Base-by-base conservation (phyloP, 768 basidiomycete species). In the Pisolithus microcarpus region DNA sequence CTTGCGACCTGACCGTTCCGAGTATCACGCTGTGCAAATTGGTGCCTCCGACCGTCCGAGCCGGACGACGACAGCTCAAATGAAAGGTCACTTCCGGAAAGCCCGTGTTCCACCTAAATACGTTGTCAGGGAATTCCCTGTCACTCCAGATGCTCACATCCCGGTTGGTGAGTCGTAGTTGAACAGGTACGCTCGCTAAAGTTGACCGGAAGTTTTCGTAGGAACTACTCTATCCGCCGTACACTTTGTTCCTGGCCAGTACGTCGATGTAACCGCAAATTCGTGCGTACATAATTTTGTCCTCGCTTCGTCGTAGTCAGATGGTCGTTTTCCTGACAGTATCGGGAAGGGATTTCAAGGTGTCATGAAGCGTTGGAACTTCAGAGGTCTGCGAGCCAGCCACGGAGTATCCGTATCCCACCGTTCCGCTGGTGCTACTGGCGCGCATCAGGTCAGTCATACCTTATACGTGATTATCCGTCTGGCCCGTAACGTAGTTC, bases 261-360 rank as follows among this genome's bases (percentile, higher is more conserved):
- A 77, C 62, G 91, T 98, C 11, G 95, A 98, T 66, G 87, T 93
- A 6, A 76, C 88, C 54, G 88, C 87, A 7, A 88, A 87, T 57
- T 91, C 89, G 95, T 98, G 61, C 58, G 90, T 79, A 23, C 34
- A 9, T 44, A 23, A n/a, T n/a, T 49, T 31, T 10, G 40, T 44
- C 46, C 53, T 30, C 16, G 23, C 28, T 34, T 16, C 19, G 34
- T 21, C 11, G 24, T 6, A 21, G 47, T 44, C 16, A 39, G 57
- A 63, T 13, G 61, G 28, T 10, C 23, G 23, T 21, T n/a, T 43
- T 40, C 54, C 19, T 43, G 9, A 48, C 51, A 99, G 94, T 4
- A 88, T 95, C 52, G 96, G 96, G 21, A 98, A 98, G 70, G 96
- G 96, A 7, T 97, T 94, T 69, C 88, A 91, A 56, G 96, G 96